Base-by-base conservation (phyloP, 1,139 yeast genomes). In the Kodamaea sp. region DNA sequence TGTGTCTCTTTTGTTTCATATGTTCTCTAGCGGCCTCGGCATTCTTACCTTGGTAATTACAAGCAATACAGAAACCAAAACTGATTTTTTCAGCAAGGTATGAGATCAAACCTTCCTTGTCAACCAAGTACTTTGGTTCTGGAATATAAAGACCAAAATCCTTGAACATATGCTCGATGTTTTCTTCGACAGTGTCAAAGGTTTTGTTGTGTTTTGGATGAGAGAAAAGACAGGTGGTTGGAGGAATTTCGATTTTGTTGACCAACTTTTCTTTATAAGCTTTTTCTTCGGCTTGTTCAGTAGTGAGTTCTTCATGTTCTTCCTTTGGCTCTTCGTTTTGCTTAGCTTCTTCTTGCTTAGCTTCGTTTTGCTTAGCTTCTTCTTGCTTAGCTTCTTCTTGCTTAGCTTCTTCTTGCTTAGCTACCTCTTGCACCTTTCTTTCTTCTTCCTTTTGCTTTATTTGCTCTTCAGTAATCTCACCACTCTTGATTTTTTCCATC, bases 11-110 rank as follows among this genome's bases (percentile, higher is more conserved):
- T 15, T 84, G 75, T 6, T 73, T 56, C 88, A 90, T 84, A 60
- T 92, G 99, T 32, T 89, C 95, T 49, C 97, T 80, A 6, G 87
- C 92, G 42, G 96, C 87, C 55, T 87, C 95, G 28, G 90, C 59
- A 40, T 81, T 79, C 49, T 78, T 76, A 6, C 97, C 97, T 60
- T 87, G 89, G 59, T 83, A 94, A 36, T 71, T 70, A 61, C 99
- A 92, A 37, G 81, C 77, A 37, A 92, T 64, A 61, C 99, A 92
- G 52, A 85, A 79, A 32, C 97, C 97, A 35, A 84, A 73, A 8
- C 95, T 88, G 44, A 92, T 79, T 54, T 85, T 84, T 50, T 89
- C 95, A 23, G 85, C 88, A 43, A 94, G 64, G 53, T 87, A 88
- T 6, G 68, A 64, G 31, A 94, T 61, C 38, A 92, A 69, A 0